Base-by-base conservation (phyloP, 768 basidiomycete species). In the Dendrothele bispora region DNA sequence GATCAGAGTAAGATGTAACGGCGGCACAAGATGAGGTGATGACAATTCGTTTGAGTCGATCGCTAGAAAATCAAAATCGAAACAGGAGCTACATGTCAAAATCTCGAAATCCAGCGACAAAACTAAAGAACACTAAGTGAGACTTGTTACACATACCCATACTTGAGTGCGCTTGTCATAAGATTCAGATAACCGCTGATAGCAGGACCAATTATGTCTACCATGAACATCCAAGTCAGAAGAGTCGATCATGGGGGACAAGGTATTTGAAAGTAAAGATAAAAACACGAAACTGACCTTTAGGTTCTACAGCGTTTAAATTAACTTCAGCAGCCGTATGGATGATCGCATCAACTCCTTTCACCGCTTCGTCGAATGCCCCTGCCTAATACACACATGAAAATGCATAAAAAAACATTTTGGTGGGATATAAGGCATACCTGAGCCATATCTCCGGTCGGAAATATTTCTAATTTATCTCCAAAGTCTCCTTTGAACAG, bases 181-280 rank as follows among this genome's bases (percentile, higher is more conserved):
- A 84, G 60, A 4, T 73, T 67, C 0, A 69, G 57, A 1, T 82
- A 84, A 7, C 84, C 84, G 4, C 72, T 59, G 3, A 84, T 72
- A 11, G 84, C 82, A 4, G 83, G 84, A 11, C 55, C 59, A 54
- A 83, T 77, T 28, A 84, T 52, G 49, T 82, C 74, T 75, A 5
- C 14, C 26, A 22, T 24, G 30, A 27, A 14, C 32, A 20, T n/a
- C n/a, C n/a, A n/a, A n/a, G 47, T 82, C 73, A n/a, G n/a, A n/a
- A n/a, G n/a, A n/a, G n/a, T n/a, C 34, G 40, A 15, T 38, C 38
- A 18, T 2, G 18, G 20, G 36, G 18, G 11, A 22, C 21, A 37
- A 7, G 25, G 25, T 17, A n/a, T 25, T 22, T 15, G 2, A 21
- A 22, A 20, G 3, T 17, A 22, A n/a, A 15, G 37, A 36, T 25